Evolutionary conservation across 228 moss, liverwort and hornwort species (phyloP).

Genomic region (Sphagnum magellanicum): DNA sequence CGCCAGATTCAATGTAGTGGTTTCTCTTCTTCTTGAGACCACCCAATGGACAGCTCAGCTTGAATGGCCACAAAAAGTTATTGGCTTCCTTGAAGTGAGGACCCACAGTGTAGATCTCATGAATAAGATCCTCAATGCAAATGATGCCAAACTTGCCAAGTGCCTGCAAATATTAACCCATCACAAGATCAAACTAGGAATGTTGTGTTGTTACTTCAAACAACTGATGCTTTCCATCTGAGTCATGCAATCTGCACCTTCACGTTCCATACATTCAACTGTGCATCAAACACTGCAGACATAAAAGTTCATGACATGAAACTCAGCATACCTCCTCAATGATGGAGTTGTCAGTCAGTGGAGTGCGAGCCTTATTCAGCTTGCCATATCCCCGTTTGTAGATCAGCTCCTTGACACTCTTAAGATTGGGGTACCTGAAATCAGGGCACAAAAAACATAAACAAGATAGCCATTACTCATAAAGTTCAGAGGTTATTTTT

Average conservation of each 20-base stretch:
- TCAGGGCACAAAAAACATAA: neutral
- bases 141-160: constrained; percentile 41
- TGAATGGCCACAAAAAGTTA: constrained; percentile 48
- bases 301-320: too few relatives aligned
- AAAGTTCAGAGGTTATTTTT: too few relatives aligned
- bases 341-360: constrained; percentile 68
- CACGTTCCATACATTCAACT: too few relatives aligned
- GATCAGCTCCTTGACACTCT: constrained; percentile 79
- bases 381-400: constrained; percentile 85
- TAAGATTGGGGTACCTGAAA: constrained; percentile 65
- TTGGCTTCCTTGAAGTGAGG: constrained; percentile 43
- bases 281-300: too few relatives aligned
- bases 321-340: constrained; percentile 47
- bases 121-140: constrained; percentile 38
- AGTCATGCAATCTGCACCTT: too few relatives aligned
- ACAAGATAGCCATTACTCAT: too few relatives aligned
- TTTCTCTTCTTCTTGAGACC: constrained; percentile 39
- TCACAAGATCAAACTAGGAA: neutral
- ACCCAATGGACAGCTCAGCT: constrained; percentile 35
- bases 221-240: too few relatives aligned
- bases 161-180: constrained; percentile 5
- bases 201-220: too few relatives aligned
- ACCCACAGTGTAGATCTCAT: constrained; percentile 43
- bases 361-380: constrained; percentile 53
- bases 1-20: constrained; percentile 33